Evolutionary conservation across 2,329 filamentous ascomycete species (phyloP), one percentile per base, ranked within the genome.

Genomic region (Ceratocystis diversiconidia): DNA sequence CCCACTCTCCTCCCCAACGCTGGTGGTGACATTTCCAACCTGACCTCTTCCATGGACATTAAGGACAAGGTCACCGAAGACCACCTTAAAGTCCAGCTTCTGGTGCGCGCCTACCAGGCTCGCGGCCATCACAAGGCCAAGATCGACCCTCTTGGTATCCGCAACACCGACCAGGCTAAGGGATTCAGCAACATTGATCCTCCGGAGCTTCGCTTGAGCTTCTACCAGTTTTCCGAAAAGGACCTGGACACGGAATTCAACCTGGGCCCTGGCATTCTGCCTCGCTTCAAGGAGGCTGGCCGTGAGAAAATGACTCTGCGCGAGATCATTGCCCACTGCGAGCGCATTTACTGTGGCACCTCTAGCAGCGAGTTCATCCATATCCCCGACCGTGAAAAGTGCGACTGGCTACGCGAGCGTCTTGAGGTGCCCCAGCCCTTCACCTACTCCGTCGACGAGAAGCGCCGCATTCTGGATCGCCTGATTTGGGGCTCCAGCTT

Each of bases 401-500:
- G 94, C 79, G 94, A 99, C 78, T 99, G 94, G 94, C 85, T 99
- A 69, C 86, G 94, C 72, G 89, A 96, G 78, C 90, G 94, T 69
- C 83, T 97, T 71, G 94, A 99, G 79, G 88, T 97, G 63, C 92
- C 92, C 59, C 84, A 87, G 72, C 91, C 94, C 12, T 99, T 95
- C 84, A 95, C 95, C 77, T 97, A 96, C 80, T 95, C 90, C 0
- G 88, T 96, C 68, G 94, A 97, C 73, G 94, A 99, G 82, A 99
- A 99, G 85, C 89, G 94, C 73, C 86, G 94, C 70, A 96, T 99
- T 71, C 83, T 99, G 70, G 94, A 99, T 78, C 90, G 94, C 73
- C 82, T 99, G 70, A 99, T 99, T 76, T 99, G 94, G 94, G 92
- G 90, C 75, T 95, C 92, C 69, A 96, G 90, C 78, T 99, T 99